Percentiles rank a stretch among this genome's conserved stretches.
Conservation (phyloP, 163 green algal genomes). For the Volvox carteri region DNA sequence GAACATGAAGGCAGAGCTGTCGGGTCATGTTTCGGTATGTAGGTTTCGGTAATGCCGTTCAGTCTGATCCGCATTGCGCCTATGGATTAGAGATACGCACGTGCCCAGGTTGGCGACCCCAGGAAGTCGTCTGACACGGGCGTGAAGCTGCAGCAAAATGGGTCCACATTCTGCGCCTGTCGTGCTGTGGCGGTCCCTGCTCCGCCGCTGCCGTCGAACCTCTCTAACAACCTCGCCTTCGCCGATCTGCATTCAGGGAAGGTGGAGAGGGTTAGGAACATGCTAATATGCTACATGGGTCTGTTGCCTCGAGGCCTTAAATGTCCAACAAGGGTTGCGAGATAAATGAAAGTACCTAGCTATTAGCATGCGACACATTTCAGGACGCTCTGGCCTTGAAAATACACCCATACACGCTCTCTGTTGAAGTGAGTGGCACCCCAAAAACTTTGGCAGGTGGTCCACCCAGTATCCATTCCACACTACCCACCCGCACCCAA, state of each 20-base stretch:
- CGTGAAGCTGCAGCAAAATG: constrained; percentile 41
- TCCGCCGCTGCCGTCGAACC: constrained; percentile 13
- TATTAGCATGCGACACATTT: too few species aligned
- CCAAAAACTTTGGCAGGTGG: too few species aligned
- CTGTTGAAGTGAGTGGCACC: too few species aligned
- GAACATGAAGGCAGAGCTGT: background rate
- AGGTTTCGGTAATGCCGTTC: background rate
- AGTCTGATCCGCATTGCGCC: background rate
- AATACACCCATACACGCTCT: too few species aligned
- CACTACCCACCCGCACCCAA: too few species aligned
- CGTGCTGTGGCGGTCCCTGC: constrained; percentile 13
- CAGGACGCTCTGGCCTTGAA: too few species aligned
- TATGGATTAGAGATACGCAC: background rate
- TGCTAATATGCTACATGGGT: too few species aligned
- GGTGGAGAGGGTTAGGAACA: too few species aligned
- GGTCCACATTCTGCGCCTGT: constrained; percentile 6
- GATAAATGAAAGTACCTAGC: too few species aligned
- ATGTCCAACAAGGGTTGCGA: too few species aligned
- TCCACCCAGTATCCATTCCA: too few species aligned
- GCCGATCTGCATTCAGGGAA: constrained; percentile 15
- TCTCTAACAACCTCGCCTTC: constrained; percentile 13
- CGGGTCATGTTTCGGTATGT: background rate
- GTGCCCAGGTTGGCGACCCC: constrained; percentile 24
- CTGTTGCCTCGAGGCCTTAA: too few species aligned
- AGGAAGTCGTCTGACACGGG: constrained; percentile 39